These are phyloP conservation scores for Stenocarpella maydis DNA, from an alignment of 2,329 filamentous ascomycete species.

Conservation along the genomic window DNA sequence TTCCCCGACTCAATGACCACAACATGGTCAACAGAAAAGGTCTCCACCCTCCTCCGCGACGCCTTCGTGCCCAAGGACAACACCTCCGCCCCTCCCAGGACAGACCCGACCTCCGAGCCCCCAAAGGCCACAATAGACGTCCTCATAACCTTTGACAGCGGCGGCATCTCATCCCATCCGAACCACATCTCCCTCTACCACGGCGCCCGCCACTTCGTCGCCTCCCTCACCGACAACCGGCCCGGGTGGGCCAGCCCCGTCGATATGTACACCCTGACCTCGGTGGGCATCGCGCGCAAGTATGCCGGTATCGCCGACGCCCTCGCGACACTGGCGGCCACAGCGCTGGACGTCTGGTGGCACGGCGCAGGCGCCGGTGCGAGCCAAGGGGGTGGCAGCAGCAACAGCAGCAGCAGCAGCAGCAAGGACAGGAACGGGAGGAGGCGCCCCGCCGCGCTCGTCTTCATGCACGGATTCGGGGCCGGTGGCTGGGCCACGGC, in stretches of 20 bases:
- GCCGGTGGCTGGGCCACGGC: conserved; percentile 66
- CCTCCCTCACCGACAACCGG: conserved; percentile 68
- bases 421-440: background rate
- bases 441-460: conserved; percentile 65
- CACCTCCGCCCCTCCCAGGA: conserved; percentile 40
- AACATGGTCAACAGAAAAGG: conserved; percentile 75
- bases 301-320: conserved; percentile 82
- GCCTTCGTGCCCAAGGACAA: conserved; percentile 74
- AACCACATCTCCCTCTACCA: conserved; percentile 93
- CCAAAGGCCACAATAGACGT: conserved; percentile 73
- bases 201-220: conserved; percentile 79
- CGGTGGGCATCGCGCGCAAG: conserved; percentile 78
- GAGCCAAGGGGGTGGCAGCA: conserved; percentile 36
- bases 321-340: conserved; percentile 71
- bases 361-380: conserved; percentile 40
- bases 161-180: conserved; percentile 85
- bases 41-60: conserved; percentile 74
- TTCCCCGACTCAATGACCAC: conserved; percentile 91
- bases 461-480: conserved; percentile 75
- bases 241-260: conserved; percentile 76
- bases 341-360: conserved; percentile 48
- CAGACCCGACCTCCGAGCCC: conserved; percentile 37
- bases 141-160: conserved; percentile 87
- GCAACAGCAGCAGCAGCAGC: too few species aligned
- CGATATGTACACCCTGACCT: conserved; percentile 84